Percentiles rank a stretch among this genome's conserved stretches.
These are phyloP conservation scores for Kwoniella bestiolae DNA, from an alignment of 768 basidiomycete genomes.

Conservation along the genomic window DNA sequence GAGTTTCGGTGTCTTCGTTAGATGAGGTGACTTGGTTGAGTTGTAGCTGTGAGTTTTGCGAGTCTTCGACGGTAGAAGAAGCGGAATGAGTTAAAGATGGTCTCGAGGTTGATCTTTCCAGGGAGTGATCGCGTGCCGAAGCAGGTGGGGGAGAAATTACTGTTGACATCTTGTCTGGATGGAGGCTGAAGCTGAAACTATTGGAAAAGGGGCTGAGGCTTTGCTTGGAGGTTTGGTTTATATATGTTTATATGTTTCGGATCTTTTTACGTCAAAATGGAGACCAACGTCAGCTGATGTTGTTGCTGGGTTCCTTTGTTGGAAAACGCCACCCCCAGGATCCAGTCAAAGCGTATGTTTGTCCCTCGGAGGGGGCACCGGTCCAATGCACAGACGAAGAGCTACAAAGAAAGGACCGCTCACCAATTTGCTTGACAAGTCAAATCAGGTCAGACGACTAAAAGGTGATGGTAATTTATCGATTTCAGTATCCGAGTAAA, in stretches of 20 bases:
- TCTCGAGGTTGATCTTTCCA: slow-evolving; percentile 3
- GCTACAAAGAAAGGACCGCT: neutral
- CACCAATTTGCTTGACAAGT: neutral
- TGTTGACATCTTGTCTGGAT: slow-evolving; percentile 7
- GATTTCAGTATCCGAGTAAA: neutral
- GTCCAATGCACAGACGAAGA: too few relatives aligned
- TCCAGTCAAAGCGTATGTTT: neutral
- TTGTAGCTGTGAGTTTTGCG: slow-evolving; percentile 11
- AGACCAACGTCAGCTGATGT: neutral
- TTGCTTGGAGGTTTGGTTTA: neutral
- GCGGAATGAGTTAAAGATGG: slow-evolving; percentile 23
- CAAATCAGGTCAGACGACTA: neutral
- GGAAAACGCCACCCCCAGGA: neutral
- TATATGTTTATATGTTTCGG: neutral
- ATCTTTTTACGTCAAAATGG: neutral
- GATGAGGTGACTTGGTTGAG: slow-evolving; percentile 10
- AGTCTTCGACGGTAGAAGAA: slow-evolving; percentile 11
- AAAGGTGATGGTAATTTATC: neutral
- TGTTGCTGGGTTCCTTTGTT: neutral
- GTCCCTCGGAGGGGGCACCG: neutral
- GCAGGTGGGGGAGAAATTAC: neutral
- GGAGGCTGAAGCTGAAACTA: neutral
- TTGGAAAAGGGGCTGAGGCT: neutral
- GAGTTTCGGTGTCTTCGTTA: slow-evolving; percentile 9
- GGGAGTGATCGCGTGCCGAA: neutral